These are phyloP conservation scores for Neopestalotiopsis clavispora DNA, from an alignment of 2,329 filamentous ascomycete genomes.

Conservation along the genomic window DNA sequence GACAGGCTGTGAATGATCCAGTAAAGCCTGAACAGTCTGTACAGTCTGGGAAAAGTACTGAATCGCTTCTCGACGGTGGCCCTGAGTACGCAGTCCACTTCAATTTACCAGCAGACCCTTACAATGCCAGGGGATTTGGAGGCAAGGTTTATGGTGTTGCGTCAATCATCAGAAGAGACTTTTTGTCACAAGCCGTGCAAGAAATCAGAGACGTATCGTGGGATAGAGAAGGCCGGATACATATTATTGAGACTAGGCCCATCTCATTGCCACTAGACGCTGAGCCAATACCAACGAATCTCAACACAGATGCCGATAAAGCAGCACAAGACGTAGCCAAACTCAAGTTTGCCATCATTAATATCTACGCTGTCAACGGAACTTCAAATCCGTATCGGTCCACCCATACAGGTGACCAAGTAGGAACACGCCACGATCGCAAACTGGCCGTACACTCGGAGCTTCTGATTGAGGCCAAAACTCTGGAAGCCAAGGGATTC, in stretches of 20 bases:
- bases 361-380: constrained; percentile 59
- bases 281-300: neutral
- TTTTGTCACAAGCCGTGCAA: constrained; percentile 33
- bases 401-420: constrained; percentile 43
- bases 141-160: constrained; percentile 58
- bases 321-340: too few species aligned
- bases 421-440: constrained; percentile 54
- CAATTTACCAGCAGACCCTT: constrained; percentile 50
- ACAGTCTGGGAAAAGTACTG: neutral
- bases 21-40: neutral
- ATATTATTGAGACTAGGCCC: constrained; percentile 45
- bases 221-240: constrained; percentile 57
- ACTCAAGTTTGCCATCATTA: constrained; percentile 49
- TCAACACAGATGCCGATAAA: neutral
- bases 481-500: constrained; percentile 45
- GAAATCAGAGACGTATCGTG: constrained; percentile 47
- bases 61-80: constrained; percentile 23
- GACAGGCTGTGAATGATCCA: constrained; percentile 4
- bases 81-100: constrained; percentile 49
- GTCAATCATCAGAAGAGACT: constrained; percentile 51
- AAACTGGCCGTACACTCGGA: constrained; percentile 53
- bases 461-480: constrained; percentile 48
- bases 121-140: constrained; percentile 54
- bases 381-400: constrained; percentile 51
- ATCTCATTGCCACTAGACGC: constrained; percentile 9